These are phyloP conservation scores for Penicillium parvum DNA, from an alignment of 495 filamentous ascomycete species.

Conservation along the genomic window DNA sequence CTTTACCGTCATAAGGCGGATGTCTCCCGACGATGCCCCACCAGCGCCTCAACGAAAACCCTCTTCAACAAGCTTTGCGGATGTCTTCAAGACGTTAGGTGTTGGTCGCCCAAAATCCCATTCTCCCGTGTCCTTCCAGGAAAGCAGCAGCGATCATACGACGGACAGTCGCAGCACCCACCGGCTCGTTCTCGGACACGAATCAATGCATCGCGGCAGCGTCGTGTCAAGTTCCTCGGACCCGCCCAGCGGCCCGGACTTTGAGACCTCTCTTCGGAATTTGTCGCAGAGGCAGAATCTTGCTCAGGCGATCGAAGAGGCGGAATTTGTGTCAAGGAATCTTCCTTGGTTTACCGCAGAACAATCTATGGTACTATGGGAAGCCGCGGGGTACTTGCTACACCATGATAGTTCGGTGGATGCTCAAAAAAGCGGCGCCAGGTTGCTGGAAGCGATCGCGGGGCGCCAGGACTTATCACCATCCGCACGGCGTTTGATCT, in stretches of 20 bases:
- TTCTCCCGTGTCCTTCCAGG: conserved; percentile 34
- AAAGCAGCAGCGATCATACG: conserved; percentile 32
- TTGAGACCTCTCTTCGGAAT: conserved; percentile 33
- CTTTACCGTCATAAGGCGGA: conserved; percentile 28
- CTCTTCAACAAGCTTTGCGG: conserved; percentile 40
- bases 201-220: conserved; percentile 46
- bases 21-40: conserved; percentile 47
- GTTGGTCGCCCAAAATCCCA: conserved; percentile 38
- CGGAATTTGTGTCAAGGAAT: conserved; percentile 32
- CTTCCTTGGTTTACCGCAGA: conserved; percentile 38
- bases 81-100: conserved; percentile 46
- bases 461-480: conserved; percentile 41
- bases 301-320: conserved; percentile 38
- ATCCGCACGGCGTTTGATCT: conserved; percentile 30
- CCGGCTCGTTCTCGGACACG: conserved; percentile 30
- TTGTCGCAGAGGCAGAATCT: conserved; percentile 36
- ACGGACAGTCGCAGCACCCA: conserved; percentile 30
- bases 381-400: conserved; percentile 38
- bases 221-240: conserved; percentile 45
- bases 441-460: conserved; percentile 36
- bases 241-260: conserved; percentile 37
- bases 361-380: conserved; percentile 41
- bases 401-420: conserved; percentile 36
- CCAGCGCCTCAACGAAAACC: conserved; percentile 32
- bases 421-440: conserved; percentile 34